Percentiles rank a stretch among this genome's conserved stretches.
phyloP scores from a whole-genome alignment of 2,329 filamentous ascomycete genomes.

The Xylariaceae sp. region DNA sequence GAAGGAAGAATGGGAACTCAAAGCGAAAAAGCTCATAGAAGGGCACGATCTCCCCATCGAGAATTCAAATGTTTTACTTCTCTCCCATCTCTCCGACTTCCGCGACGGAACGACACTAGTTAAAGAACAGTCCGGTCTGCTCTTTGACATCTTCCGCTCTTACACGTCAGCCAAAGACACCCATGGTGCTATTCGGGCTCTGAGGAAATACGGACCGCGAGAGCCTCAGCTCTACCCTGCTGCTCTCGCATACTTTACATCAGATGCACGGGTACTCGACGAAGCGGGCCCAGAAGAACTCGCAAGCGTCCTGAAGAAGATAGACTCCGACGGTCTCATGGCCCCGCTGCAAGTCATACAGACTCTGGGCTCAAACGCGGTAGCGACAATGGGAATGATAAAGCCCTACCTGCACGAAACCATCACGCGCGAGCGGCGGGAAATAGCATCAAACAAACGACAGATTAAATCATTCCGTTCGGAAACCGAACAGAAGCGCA shows the following conservation, averaged over 20 bases:
- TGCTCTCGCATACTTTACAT: constrained; percentile 89
- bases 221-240: constrained; percentile 91
- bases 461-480: constrained; percentile 78
- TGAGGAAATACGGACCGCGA: constrained; percentile 85
- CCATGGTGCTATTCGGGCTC: constrained; percentile 78
- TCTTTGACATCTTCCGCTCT: constrained; percentile 94
- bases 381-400: constrained; percentile 96
- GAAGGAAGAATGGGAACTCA: constrained; percentile 79
- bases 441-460: constrained; percentile 75
- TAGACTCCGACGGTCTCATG: constrained; percentile 88
- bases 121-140: constrained; percentile 85
- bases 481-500: constrained; percentile 76
- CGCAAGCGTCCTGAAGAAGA: constrained; percentile 74
- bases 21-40: constrained; percentile 85
- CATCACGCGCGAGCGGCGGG: constrained; percentile 80
- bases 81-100: constrained; percentile 90
- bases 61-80: constrained; percentile 86
- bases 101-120: constrained; percentile 86
- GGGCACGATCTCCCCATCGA: constrained; percentile 80
- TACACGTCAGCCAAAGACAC: constrained; percentile 93
- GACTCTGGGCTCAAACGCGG: constrained; percentile 63
- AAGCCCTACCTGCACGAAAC: constrained; percentile 88
- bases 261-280: constrained; percentile 72
- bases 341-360: constrained; percentile 95
- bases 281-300: constrained; percentile 84